Base-by-base conservation (phyloP, 495 filamentous ascomycete genomes). In the Bacidia rubella region DNA sequence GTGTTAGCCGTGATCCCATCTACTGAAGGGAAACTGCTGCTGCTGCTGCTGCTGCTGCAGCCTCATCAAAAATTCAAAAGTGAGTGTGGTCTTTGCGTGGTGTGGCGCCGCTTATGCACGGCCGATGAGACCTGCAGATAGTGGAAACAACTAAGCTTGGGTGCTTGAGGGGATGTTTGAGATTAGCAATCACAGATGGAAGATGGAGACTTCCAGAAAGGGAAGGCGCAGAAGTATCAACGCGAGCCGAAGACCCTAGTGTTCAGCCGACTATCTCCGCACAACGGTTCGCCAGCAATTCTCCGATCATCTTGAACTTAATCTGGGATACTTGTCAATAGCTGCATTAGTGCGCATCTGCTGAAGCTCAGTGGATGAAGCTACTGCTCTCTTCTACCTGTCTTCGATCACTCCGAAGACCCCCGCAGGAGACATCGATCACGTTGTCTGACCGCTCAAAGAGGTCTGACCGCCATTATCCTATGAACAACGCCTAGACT, bases 351-450 rank as follows among this genome's bases (percentile, higher is more conserved):
- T 44, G 41, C 20, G 17, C 7, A 17, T 5, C 20, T 20, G 41
- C 7, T 9, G 17, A 22, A 44, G 41, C 7, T 44, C 15, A 5
- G 19, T 9, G 7, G 20, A 20, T 22, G 11, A 48, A 48, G 45
- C 45, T 26, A 23, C 11, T 1, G 47, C 22, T 4, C 19, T 35
- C 17, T 5, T 38, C 47, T 50, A 24, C 17, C 7, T 15, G n/a
- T 50, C 47, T 38, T 17, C 5, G 9, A 24, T 4, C 19, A 25
- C 17, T 10, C 53, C 53, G 52, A 54, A 27, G 17, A 40, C 35
- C 46, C 46, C 52, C 52, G 52, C 52, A 54, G 25, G 24, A 54
- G 2, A 53, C 23, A 15, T 21, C 42, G 26, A 41, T 53, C 52
- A 54, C 45, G 53, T 50, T 54, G 26, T 47, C 15, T 10, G 10